These are phyloP conservation scores for Phytophthora lateralis DNA, from an alignment of 352 stramenopile species.

Conservation along the genomic window DNA sequence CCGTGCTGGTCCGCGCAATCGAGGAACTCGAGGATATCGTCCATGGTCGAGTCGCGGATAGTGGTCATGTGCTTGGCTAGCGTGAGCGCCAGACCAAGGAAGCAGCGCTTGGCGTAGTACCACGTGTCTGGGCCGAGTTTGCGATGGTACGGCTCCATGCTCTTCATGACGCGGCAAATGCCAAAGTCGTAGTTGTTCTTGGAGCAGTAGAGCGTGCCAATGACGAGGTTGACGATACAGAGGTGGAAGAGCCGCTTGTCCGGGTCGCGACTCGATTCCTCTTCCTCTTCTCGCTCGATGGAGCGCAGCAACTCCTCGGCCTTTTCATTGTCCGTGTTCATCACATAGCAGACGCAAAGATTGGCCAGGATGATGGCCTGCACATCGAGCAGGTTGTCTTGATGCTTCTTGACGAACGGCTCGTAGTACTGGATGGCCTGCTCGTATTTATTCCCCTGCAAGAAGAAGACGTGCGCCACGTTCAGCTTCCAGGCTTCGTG, in stretches of 20 bases:
- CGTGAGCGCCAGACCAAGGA: constrained; percentile 92
- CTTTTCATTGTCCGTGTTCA: constrained; percentile 97
- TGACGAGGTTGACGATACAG: constrained; percentile 98
- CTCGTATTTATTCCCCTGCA: constrained; percentile 92
- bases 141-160: constrained; percentile 95
- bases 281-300: constrained; percentile 95
- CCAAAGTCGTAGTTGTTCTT: constrained; percentile 98
- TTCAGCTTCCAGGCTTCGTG: constrained; percentile 97
- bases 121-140: constrained; percentile 96
- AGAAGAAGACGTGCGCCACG: constrained; percentile 96
- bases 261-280: constrained; percentile 85
- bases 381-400: constrained; percentile 92
- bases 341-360: constrained; percentile 97
- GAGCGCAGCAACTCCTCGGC: constrained; percentile 95
- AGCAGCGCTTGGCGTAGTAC: constrained; percentile 96
- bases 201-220: constrained; percentile 97
- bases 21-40: constrained; percentile 94
- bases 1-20: constrained; percentile 92
- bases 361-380: constrained; percentile 97
- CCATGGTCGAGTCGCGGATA: constrained; percentile 94
- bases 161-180: constrained; percentile 95
- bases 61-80: constrained; percentile 96
- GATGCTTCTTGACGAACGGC: constrained; percentile 93
- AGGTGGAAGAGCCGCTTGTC: constrained; percentile 93
- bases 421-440: constrained; percentile 95